Conservation (phyloP, 2,329 filamentous ascomycete genomes). For the Colletotrichum caudatum region DNA sequence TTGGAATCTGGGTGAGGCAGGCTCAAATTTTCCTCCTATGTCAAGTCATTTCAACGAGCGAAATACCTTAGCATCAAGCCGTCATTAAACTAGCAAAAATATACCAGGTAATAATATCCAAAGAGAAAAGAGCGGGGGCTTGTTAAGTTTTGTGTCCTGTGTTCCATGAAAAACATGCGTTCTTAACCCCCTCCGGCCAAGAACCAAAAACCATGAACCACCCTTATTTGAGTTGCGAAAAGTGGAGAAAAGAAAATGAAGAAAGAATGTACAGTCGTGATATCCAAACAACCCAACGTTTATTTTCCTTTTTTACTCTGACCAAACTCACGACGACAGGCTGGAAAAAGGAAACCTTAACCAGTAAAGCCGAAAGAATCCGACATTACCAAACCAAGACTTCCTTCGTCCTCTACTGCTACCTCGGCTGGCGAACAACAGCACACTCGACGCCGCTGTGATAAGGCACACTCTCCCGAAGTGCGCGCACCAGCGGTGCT, state of each 20-base stretch:
- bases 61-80: neutral
- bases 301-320: neutral
- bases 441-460: conserved; percentile 7
- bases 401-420: neutral
- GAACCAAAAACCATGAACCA: neutral
- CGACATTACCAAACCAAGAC: too few species aligned
- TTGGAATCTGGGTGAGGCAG: neutral
- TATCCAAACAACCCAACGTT: neutral
- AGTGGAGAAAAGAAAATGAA: conserved; percentile 8
- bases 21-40: neutral
- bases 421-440: neutral
- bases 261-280: neutral
- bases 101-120: conserved; percentile 2
- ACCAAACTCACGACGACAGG: neutral
- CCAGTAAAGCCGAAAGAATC: neutral
- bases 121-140: neutral
- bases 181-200: conserved; percentile 11
- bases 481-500: neutral
- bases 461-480: conserved; percentile 2
- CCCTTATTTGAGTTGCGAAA: neutral
- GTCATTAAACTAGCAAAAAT: neutral
- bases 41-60: neutral
- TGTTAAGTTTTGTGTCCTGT: conserved; percentile 34
- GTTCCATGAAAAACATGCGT: conserved; percentile 17
- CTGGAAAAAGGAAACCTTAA: neutral